Conservation (phyloP, 164 flowering plant genomes). For the Annona squamosa region DNA sequence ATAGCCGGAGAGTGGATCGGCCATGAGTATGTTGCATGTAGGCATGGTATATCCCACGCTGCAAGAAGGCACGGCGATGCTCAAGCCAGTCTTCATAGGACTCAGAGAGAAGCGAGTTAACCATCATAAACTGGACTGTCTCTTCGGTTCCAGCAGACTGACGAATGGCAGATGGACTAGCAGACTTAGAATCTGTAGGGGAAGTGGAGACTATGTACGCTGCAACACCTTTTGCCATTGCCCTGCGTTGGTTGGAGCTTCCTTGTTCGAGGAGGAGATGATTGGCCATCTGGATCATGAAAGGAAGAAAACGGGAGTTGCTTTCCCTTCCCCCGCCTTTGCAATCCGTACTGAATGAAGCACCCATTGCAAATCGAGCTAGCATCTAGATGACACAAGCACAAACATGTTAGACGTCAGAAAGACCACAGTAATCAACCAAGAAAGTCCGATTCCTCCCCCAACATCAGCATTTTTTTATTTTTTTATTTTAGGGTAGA, state of each 20-base stretch:
- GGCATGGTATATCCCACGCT: conserved; percentile 86
- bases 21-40: conserved; percentile 81
- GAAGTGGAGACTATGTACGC: conserved; percentile 46
- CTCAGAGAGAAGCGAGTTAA: conserved; percentile 79
- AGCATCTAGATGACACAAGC: conserved; percentile 62
- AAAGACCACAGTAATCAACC: no score
- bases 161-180: conserved; percentile 35
- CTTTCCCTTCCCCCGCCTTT: conserved; percentile 98
- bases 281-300: conserved; percentile 93
- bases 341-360: conserved; percentile 78
- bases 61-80: conserved; percentile 74
- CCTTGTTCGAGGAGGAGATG: conserved; percentile 90
- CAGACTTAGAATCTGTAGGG: conserved; percentile 38
- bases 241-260: conserved; percentile 45
- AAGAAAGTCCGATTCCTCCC: no score
- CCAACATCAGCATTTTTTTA: no score
- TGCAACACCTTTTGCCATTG: conserved; percentile 55
- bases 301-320: conserved; percentile 84
- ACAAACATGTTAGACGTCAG: background rate
- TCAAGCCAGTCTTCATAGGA: conserved; percentile 86
- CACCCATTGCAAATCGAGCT: conserved; percentile 94
- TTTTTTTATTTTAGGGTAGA: no score
- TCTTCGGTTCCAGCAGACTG: conserved; percentile 61
- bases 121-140: conserved; percentile 98
- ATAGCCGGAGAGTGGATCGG: conserved; percentile 32